A percentile compares a stretch with the other conserved stretches of the same genome.
These are phyloP conservation scores for Adiantum capillusveneris DNA, from an alignment of 75 land plant genomes.

Conservation along the genomic window DNA sequence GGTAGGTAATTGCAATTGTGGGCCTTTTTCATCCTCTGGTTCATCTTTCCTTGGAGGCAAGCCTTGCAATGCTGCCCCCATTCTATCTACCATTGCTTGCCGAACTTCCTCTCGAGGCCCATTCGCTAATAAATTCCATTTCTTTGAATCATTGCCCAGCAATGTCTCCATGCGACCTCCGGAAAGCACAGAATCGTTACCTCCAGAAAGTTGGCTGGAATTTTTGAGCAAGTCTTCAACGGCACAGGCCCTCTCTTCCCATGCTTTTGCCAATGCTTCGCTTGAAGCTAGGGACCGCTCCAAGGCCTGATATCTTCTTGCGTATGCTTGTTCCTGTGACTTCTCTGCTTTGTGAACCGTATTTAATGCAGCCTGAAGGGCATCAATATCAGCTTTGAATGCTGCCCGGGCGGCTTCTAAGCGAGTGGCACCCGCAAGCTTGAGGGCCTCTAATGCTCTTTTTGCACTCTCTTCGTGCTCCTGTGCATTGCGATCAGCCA, in stretches of 20 bases:
- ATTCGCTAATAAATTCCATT: slow-evolving; percentile 47
- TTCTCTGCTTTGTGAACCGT: slow-evolving; percentile 39
- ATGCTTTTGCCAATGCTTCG: slow-evolving; percentile 40
- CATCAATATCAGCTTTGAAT: slow-evolving; percentile 43
- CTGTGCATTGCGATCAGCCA: slow-evolving; percentile 13
- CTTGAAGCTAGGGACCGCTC: slow-evolving; percentile 45
- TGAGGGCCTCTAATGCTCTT: slow-evolving; percentile 43
- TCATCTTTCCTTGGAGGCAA: slow-evolving; percentile 41
- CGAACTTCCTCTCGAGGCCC: slow-evolving; percentile 64
- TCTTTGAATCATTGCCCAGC: slow-evolving; percentile 40
- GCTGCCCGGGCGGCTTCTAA: slow-evolving; percentile 33
- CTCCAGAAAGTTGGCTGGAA: slow-evolving; percentile 5
- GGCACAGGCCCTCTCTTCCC: slow-evolving; percentile 50
- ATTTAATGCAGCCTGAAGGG: slow-evolving; percentile 42
- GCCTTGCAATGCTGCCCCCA: slow-evolving; percentile 28
- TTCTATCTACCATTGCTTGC: slow-evolving; percentile 53
- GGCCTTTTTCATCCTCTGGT: slow-evolving; percentile 11
- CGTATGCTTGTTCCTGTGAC: slow-evolving; percentile 41
- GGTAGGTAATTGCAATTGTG: slow-evolving; percentile 42
- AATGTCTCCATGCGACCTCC: slow-evolving; percentile 58
- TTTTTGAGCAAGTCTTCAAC: slow-evolving; percentile 37
- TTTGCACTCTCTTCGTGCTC: slow-evolving; percentile 27
- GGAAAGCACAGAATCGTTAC: slow-evolving; percentile 9
- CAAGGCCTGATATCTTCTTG: slow-evolving; percentile 40
- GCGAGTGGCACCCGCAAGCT: slow-evolving; percentile 27